These are phyloP conservation scores for Patellifolia procumbens DNA, from an alignment of 179 eudicot species.

Conservation along the genomic window DNA sequence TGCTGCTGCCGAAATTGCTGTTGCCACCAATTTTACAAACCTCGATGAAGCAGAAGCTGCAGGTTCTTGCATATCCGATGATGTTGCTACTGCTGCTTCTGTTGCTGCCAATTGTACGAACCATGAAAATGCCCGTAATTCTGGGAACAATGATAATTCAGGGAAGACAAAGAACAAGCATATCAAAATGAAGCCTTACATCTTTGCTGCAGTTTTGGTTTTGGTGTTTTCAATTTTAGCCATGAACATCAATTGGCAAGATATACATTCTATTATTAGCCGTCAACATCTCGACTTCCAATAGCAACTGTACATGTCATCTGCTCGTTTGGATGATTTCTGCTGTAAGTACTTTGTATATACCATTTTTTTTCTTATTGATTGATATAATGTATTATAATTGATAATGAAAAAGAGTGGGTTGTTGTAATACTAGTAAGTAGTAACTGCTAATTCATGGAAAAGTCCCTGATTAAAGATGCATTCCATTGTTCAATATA, in stretches of 20 bases:
- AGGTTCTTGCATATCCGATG: conserved; percentile 27
- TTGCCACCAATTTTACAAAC: not conserved
- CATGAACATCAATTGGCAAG: conserved; percentile 38
- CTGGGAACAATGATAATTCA: conserved; percentile 4
- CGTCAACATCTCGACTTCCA: conserved; percentile 8
- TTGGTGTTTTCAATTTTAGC: conserved; percentile 45
- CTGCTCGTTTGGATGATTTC: not conserved
- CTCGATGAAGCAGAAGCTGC: conserved; percentile 18
- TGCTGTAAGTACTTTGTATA: not conserved
- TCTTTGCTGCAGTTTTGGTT: conserved; percentile 42
- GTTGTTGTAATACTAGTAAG: no score
- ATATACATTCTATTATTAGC: conserved; percentile 11
- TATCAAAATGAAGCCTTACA: conserved; percentile 20
- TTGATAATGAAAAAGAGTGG: no score
- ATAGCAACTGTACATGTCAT: not conserved
- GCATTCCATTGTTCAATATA: no score
- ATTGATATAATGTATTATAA: no score
- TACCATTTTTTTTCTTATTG: no score
- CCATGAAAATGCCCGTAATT: not conserved
- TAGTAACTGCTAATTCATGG: no score
- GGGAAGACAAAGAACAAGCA: conserved; percentile 16
- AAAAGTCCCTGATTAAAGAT: no score
- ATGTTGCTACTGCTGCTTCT: not conserved
- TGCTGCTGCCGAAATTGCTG: not conserved
- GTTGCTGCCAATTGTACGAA: conserved; percentile 7